A percentile compares a stretch with the other conserved stretches of the same genome.
Evolutionary conservation across 331 rosid genomes (phyloP).

Genomic region (Erythrophleum ivorense): DNA sequence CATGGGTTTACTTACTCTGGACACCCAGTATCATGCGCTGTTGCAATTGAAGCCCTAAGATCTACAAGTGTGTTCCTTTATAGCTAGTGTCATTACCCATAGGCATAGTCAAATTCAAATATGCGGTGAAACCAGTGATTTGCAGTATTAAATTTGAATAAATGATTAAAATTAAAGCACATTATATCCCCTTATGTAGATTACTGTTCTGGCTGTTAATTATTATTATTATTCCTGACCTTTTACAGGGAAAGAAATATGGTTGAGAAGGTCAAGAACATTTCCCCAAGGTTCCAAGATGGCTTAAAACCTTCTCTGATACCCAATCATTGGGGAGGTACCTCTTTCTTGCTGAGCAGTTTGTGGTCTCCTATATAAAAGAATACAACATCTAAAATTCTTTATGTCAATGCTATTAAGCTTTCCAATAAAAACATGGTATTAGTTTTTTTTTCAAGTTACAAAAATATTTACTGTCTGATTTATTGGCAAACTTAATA

Average conservation of each 20-base stretch:
- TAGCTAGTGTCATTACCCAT: slow-evolving; percentile 8
- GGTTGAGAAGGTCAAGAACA: slow-evolving; percentile 56
- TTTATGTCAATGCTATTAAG: background rate
- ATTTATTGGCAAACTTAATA: background rate
- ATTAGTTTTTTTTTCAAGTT: background rate
- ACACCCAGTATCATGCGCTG: slow-evolving; percentile 87
- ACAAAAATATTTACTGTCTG: background rate
- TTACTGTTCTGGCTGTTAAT: background rate
- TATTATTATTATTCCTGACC: slow-evolving; percentile 32
- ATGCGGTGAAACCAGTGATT: background rate
- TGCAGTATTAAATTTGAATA: background rate
- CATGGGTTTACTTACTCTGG: slow-evolving; percentile 98
- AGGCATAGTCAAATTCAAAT: slow-evolving; percentile 8
- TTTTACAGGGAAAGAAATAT: slow-evolving; percentile 81
- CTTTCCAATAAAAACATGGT: background rate
- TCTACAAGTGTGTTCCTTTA: slow-evolving; percentile 74
- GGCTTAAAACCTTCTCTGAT: slow-evolving; percentile 73
- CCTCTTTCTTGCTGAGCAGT: slow-evolving; percentile 20
- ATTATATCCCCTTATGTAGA: background rate
- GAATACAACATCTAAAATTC: background rate
- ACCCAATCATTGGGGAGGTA: slow-evolving; percentile 97
- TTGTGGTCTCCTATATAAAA: slow-evolving; percentile 19
- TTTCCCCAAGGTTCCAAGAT: slow-evolving; percentile 84
- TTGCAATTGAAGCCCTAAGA: slow-evolving; percentile 88
- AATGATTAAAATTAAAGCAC: background rate